Percentiles rank a stretch among this genome's conserved stretches.
Conservation (phyloP, 352 stramenopile genomes). For the Thalassiosira oceanica region DNA sequence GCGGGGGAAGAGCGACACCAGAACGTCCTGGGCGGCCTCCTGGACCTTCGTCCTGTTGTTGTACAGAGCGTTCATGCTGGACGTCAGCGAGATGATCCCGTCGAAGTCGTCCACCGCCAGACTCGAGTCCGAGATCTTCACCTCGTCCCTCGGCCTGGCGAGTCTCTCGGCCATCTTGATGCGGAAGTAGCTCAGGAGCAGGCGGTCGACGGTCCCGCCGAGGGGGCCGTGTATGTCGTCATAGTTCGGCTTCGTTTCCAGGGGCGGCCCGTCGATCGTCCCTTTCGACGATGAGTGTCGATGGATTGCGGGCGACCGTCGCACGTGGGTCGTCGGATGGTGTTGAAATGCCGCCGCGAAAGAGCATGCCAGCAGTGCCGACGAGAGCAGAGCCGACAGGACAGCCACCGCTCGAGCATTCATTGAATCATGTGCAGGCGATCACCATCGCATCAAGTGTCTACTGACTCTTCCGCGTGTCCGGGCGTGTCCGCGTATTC, state of each 20-base stretch:
- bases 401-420: no score
- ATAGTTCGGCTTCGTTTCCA: constrained; percentile 74
- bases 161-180: constrained; percentile 54
- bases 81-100: constrained; percentile 67
- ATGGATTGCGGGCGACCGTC: no score
- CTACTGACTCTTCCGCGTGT: no score
- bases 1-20: constrained; percentile 65
- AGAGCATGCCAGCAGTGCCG: no score
- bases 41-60: constrained; percentile 51
- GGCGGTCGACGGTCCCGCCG: constrained; percentile 48
- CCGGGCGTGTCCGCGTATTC: no score
- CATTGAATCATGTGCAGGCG: no score
- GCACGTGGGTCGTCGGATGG: no score
- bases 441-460: no score
- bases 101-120: constrained; percentile 53
- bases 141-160: constrained; percentile 10
- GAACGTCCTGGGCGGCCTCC: constrained; percentile 52
- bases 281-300: background rate
- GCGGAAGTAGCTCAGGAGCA: constrained; percentile 72
- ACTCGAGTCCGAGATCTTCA: constrained; percentile 41
- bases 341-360: no score
- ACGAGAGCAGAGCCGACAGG: no score
- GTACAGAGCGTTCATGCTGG: constrained; percentile 64
- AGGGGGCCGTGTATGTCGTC: constrained; percentile 66
- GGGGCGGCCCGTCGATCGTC: constrained; percentile 50